Evolutionary conservation across 2,329 filamentous ascomycete species (phyloP), one percentile per base, ranked within the genome.

Genomic region (Colletotrichum cereale): DNA sequence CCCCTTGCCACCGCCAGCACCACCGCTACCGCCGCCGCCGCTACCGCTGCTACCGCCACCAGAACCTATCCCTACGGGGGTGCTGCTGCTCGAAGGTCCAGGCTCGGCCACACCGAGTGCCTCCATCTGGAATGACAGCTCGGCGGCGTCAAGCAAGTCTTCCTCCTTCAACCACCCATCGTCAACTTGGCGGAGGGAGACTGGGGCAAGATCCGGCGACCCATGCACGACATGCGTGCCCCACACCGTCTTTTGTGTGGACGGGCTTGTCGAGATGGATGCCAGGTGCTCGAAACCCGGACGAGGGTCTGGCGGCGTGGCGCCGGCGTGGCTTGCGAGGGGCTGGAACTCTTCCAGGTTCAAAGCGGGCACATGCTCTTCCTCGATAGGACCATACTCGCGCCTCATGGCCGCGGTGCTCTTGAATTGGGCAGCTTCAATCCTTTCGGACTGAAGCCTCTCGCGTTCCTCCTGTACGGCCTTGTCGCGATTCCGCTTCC

Each of bases 111-210:
- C 73, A 26, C 86, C 79, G 64, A 89, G 78, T 2, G 88, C 88
- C 76, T 90, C 86, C 77, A 91, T 84, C 79, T 91, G 88, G 76
- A 87, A 79, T 18, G 88, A 85, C 6, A 91, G 77, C 66, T 94
- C 92, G 2, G 89, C 87, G 5, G 84, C 83, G 1, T 82, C 84
- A 21, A 97, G 79, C 67, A 97, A 89, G 68, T 92, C 91, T 77
- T 97, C 93, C 2, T 91, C 94, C 76, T 93, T 91, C 21, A 96
- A 84, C 95, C 95, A 98, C 0, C 95, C 96, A 79, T 98, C 95
- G 73, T 95, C 90, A 0, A 81, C 73, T 3, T 86, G 79, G 34
- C 68, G 60, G 2, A 47, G 44, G 12, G 64, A 47, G 4, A 40
- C 29, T 8, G 65, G 57, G 36, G 81, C 81, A 36, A 90, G 76